phyloP scores from a whole-genome alignment of 208 protist species.

The Leishmania major region DNA sequence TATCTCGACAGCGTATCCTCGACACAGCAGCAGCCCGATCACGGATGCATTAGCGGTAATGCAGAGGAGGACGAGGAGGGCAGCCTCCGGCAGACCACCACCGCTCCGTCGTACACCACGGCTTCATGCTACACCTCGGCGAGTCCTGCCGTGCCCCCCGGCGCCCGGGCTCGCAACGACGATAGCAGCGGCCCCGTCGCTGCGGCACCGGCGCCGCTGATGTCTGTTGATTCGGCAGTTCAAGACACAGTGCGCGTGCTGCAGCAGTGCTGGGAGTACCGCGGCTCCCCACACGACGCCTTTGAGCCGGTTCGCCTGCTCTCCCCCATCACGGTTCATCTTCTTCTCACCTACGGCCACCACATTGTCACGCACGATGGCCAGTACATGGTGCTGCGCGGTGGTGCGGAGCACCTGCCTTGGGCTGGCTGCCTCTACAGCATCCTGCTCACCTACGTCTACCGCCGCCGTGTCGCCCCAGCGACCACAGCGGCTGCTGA shows the following conservation, averaged over 20 bases:
- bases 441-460: slow-evolving; percentile 42
- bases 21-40: background rate
- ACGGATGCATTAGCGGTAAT: background rate
- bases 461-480: background rate
- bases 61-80: slow-evolving; percentile 21
- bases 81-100: background rate
- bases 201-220: background rate
- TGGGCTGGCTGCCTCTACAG: slow-evolving; percentile 63
- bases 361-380: slow-evolving; percentile 45
- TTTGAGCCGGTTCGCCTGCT: slow-evolving; percentile 65
- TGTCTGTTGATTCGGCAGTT: slow-evolving; percentile 45
- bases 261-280: slow-evolving; percentile 54
- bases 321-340: slow-evolving; percentile 41
- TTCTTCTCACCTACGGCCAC: slow-evolving; percentile 63
- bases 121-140: background rate
- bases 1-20: slow-evolving; percentile 39
- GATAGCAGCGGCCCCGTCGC: background rate
- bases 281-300: slow-evolving; percentile 53
- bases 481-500: background rate
- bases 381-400: slow-evolving; percentile 55
- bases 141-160: background rate
- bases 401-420: slow-evolving; percentile 54
- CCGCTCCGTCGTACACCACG: background rate
- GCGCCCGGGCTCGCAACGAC: background rate
- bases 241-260: slow-evolving; percentile 54